A percentile compares a stretch with the other conserved stretches of the same genome.
Conservation (phyloP, 331 rosid species). For the Pyracantha coccinea region DNA sequence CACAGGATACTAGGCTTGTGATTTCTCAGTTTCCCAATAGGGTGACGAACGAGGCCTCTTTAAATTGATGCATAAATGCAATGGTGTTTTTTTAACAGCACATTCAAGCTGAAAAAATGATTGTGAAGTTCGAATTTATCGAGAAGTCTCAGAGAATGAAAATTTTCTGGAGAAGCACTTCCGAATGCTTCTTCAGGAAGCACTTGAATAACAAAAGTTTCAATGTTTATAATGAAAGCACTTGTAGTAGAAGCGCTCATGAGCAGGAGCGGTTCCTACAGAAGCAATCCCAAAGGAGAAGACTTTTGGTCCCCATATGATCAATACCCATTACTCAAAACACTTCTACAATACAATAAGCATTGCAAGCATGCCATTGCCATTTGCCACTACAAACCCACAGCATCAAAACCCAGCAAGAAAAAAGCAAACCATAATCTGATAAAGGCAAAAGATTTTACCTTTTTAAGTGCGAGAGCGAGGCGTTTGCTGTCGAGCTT, state of each 20-base stretch:
- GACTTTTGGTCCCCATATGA: neutral
- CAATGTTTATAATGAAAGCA: no score
- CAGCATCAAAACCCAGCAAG: slow-evolving; percentile 16
- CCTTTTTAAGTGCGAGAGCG: slow-evolving; percentile 90
- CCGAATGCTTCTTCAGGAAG: no score
- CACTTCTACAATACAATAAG: neutral
- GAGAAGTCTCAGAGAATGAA: neutral
- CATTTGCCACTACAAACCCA: neutral
- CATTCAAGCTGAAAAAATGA: neutral
- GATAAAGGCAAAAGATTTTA: slow-evolving; percentile 3
- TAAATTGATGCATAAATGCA: no score
- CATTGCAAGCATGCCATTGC: neutral
- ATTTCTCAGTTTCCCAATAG: neutral
- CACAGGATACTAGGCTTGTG: neutral
- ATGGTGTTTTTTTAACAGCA: no score
- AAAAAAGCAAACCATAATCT: neutral
- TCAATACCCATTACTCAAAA: slow-evolving; percentile 13
- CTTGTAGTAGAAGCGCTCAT: no score
- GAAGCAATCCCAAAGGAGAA: neutral
- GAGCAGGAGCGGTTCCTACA: no score
- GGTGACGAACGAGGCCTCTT: neutral
- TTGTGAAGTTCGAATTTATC: neutral
- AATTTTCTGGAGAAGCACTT: no score
- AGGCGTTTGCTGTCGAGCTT: slow-evolving; percentile 81
- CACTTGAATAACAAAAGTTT: no score